Percentiles rank a stretch among this genome's conserved stretches.
These are phyloP conservation scores for Agaricus bisporus DNA, from an alignment of 768 basidiomycete genomes.

Conservation along the genomic window DNA sequence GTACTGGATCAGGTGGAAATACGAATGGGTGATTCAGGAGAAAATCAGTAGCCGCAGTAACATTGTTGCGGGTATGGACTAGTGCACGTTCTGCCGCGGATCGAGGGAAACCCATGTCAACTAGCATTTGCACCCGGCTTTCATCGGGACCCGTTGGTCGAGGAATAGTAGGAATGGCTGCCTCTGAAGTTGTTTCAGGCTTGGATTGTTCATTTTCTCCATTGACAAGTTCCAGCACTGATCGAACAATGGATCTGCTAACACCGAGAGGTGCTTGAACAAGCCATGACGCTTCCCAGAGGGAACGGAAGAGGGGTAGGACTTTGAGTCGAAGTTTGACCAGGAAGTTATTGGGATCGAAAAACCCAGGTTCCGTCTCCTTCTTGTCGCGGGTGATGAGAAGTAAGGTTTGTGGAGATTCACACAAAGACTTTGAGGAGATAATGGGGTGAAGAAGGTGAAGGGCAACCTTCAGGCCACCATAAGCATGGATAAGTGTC, in stretches of 20 bases:
- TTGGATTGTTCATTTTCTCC: conserved; percentile 75
- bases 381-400: conserved; percentile 72
- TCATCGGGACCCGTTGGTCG: conserved; percentile 61
- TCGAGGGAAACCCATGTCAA: conserved; percentile 97
- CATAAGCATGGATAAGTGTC: conserved; percentile 70
- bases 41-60: conserved; percentile 82
- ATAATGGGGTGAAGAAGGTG: conserved; percentile 72
- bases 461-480: conserved; percentile 76
- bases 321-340: conserved; percentile 69
- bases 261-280: conserved; percentile 67
- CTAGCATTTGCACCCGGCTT: conserved; percentile 71
- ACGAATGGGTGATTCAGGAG: conserved; percentile 80
- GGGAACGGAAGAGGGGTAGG: conserved; percentile 55
- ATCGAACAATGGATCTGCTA: conserved; percentile 68
- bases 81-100: conserved; percentile 82
- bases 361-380: conserved; percentile 71
- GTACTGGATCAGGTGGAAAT: conserved; percentile 60
- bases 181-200: conserved; percentile 34
- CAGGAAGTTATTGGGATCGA: conserved; percentile 83
- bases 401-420: conserved; percentile 76
- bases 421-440: conserved; percentile 74
- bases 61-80: conserved; percentile 79
- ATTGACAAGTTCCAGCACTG: conserved; percentile 74
- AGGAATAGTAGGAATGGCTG: conserved; percentile 21
- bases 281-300: conserved; percentile 88